phyloP scores from a whole-genome alignment of 306 rosid species.

The Oxytropis ochrocephala region DNA sequence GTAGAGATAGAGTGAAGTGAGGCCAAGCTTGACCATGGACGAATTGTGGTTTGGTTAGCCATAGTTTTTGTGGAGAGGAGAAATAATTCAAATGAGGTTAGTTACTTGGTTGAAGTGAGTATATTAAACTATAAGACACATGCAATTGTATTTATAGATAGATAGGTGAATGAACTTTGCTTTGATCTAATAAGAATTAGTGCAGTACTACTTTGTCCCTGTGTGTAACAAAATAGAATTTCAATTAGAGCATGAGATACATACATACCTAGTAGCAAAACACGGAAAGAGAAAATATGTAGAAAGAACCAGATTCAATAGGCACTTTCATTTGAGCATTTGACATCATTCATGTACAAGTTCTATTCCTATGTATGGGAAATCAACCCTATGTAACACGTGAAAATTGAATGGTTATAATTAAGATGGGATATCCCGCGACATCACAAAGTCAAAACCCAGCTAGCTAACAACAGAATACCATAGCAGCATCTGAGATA shows the following conservation, averaged over 20 bases:
- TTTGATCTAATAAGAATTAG: not conserved
- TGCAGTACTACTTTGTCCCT: not conserved
- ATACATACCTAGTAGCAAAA: not conserved
- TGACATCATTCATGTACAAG: not conserved
- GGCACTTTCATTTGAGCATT: slow-evolving; percentile 16
- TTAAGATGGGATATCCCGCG: too few species aligned
- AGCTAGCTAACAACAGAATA: too few species aligned
- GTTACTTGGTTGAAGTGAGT: not conserved
- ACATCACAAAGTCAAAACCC: too few species aligned
- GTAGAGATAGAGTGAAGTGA: slow-evolving; percentile 13
- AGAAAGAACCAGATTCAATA: slow-evolving; percentile 10
- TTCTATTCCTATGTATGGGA: not conserved
- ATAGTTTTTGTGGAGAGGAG: not conserved
- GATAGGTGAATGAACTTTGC: not conserved
- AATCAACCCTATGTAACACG: not conserved
- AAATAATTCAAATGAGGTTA: not conserved
- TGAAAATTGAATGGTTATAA: too few species aligned
- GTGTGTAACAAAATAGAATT: not conserved
- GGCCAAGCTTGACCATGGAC: slow-evolving; percentile 59
- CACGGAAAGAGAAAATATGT: not conserved
- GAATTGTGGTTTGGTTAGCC: slow-evolving; percentile 48
- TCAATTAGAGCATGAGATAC: not conserved
- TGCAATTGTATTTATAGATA: slow-evolving; percentile 41
- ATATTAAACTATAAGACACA: not conserved
- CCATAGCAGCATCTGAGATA: too few species aligned